These are phyloP conservation scores for Penicillium tannophilum DNA, from an alignment of 495 filamentous ascomycete species.

Conservation along the genomic window DNA sequence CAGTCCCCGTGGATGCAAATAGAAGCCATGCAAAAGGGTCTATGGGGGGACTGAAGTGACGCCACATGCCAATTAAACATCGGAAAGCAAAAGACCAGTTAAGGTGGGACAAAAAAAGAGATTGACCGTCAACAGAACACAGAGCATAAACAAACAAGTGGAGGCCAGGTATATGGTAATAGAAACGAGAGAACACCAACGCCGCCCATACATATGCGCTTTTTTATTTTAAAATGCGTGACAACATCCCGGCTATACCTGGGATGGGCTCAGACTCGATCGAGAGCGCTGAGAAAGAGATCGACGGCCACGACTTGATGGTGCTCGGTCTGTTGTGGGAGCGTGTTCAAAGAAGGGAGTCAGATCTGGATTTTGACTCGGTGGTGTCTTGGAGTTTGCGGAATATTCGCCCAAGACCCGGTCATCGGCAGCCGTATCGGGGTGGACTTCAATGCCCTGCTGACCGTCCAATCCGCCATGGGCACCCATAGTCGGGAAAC, in stretches of 20 bases:
- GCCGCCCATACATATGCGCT: slow-evolving; percentile 10
- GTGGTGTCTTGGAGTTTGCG: slow-evolving; percentile 47
- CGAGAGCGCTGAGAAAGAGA: slow-evolving; percentile 44
- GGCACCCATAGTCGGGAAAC: slow-evolving; percentile 45
- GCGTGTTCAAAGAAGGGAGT: slow-evolving; percentile 54
- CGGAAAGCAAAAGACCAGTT: neutral
- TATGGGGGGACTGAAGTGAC: slow-evolving; percentile 3
- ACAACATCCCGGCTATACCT: slow-evolving; percentile 16
- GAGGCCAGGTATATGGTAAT: slow-evolving; percentile 7
- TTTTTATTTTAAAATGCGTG: slow-evolving; percentile 9
- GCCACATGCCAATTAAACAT: neutral
- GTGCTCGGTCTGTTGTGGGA: slow-evolving; percentile 34
- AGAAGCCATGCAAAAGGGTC: neutral
- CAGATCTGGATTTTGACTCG: slow-evolving; percentile 61
- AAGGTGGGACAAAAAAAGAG: neutral
- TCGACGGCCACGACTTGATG: slow-evolving; percentile 40
- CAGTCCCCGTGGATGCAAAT: neutral
- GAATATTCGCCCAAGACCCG: slow-evolving; percentile 52
- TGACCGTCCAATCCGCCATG: slow-evolving; percentile 51
- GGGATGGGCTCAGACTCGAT: slow-evolving; percentile 40
- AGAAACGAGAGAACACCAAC: slow-evolving; percentile 14
- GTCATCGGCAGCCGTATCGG: slow-evolving; percentile 57
- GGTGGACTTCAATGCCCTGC: slow-evolving; percentile 60
- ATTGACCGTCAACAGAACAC: neutral
- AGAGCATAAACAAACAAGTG: neutral